Base-by-base conservation (phyloP, 768 basidiomycete genomes). In the Mycena amicta region DNA sequence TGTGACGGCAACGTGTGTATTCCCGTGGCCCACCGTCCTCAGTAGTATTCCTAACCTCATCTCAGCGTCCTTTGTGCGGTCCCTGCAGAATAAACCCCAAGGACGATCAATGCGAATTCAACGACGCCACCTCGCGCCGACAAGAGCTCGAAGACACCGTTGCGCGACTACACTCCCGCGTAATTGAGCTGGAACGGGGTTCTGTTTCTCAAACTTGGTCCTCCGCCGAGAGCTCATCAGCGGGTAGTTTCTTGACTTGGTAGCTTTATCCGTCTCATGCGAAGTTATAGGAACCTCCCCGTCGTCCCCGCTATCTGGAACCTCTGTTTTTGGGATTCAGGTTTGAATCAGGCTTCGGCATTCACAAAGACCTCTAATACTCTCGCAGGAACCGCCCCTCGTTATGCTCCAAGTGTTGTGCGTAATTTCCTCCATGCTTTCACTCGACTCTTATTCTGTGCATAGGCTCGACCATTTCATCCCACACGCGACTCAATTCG, bases 21-120 rank as follows among this genome's bases (percentile, higher is more conserved):
- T 23, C 20, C 22, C 22, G 6, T 45, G 8, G 6, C 43, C 22
- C 22, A 8, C 43, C 22, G 5, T 15, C 20, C 43, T 45, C 15
- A 6, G 8, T 8, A 15, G 22, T 15, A 23, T 23, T 45, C 43
- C 20, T 13, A 45, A 5, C 5, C 22, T 5, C 8, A 45, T 8
- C 12, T 15, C n/a, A 52, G 50, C 50, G 31, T 30, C 60, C 60
- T 29, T 29, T 52, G 3, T 81, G 80, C 55, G 70, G 71, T 12
- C 79, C 72, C 41, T 81, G 80, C 57, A 58, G 66, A 22, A 66
- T 74, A 4, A 70, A 72, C 1, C 70, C 75, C 40, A 67, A 75
- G n/a, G 62, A 57, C 4, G 77, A 75, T 2, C 77, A 78, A 37
- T 81, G 80, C 55, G 77, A 80, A 66, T 81, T 81, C 57, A 71